These are phyloP conservation scores for Uromyces viciae-fabae DNA, from an alignment of 1,284 basidiomycete species.

Conservation along the genomic window DNA sequence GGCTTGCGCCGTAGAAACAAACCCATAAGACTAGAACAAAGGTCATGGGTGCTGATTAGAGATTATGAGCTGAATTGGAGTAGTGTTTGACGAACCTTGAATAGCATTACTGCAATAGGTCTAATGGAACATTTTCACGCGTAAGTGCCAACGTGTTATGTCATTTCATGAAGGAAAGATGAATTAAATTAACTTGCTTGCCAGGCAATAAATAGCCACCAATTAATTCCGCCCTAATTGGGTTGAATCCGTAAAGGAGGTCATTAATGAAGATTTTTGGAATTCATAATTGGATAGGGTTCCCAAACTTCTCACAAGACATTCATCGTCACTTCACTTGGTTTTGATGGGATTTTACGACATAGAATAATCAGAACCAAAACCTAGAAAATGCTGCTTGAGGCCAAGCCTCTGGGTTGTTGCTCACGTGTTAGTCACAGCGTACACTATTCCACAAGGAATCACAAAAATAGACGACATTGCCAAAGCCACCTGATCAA, in stretches of 20 bases:
- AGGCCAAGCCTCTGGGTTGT: background rate
- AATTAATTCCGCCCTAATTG: constrained; percentile 32
- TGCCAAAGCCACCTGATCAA: constrained; percentile 7
- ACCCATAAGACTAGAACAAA: constrained; percentile 34
- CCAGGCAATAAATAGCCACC: constrained; percentile 37
- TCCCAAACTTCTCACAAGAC: constrained; percentile 8
- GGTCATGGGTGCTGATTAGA: background rate
- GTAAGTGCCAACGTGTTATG: too few species aligned
- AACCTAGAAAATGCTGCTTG: background rate
- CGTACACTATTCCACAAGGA: constrained; percentile 42
- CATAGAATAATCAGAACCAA: background rate
- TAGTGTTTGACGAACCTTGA: constrained; percentile 14
- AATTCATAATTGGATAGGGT: background rate
- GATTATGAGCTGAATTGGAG: background rate
- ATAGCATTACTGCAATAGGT: constrained; percentile 40
- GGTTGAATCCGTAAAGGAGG: background rate
- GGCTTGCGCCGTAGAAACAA: constrained; percentile 37
- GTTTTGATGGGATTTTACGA: background rate
- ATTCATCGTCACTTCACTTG: constrained; percentile 39
- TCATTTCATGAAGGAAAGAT: background rate
- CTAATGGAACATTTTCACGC: background rate
- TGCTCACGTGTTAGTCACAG: constrained; percentile 37
- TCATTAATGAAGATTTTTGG: background rate
- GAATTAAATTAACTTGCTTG: constrained; percentile 10
- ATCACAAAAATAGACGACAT: constrained; percentile 39